These are phyloP conservation scores for Globisporangium emineosum DNA, from an alignment of 352 stramenopile species.

Conservation along the genomic window DNA sequence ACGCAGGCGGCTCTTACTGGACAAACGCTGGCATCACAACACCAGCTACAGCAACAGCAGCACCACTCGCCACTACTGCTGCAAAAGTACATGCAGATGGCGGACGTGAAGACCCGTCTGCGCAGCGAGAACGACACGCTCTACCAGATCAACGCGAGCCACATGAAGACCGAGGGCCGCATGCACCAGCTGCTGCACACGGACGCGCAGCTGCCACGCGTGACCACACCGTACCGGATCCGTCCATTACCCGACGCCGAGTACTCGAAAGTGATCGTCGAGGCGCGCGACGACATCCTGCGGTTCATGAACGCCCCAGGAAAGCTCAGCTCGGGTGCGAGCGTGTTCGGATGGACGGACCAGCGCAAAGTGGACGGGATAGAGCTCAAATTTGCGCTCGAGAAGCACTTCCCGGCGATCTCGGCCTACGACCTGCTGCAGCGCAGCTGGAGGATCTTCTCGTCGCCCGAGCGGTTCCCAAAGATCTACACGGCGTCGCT, in stretches of 20 bases:
- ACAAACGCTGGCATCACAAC: neutral
- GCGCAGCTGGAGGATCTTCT: slow-evolving; percentile 60
- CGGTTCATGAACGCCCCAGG: slow-evolving; percentile 35
- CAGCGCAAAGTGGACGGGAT: slow-evolving; percentile 43
- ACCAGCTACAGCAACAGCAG: neutral
- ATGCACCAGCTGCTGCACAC: slow-evolving; percentile 54
- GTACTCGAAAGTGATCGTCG: slow-evolving; percentile 46
- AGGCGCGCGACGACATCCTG: slow-evolving; percentile 47
- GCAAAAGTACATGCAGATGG: slow-evolving; percentile 43
- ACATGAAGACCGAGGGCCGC: slow-evolving; percentile 51
- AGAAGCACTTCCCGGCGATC: slow-evolving; percentile 44
- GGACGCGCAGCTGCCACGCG: slow-evolving; percentile 27
- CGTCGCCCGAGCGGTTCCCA: slow-evolving; percentile 35
- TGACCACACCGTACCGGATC: slow-evolving; percentile 31
- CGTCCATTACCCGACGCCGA: slow-evolving; percentile 25
- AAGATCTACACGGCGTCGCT: slow-evolving; percentile 48
- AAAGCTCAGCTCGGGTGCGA: slow-evolving; percentile 44
- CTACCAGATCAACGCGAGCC: slow-evolving; percentile 42
- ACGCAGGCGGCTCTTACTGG: neutral
- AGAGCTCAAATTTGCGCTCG: slow-evolving; percentile 57
- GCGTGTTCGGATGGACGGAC: slow-evolving; percentile 65
- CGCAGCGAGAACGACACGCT: slow-evolving; percentile 55
- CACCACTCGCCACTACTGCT: slow-evolving; percentile 23
- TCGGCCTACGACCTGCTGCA: slow-evolving; percentile 41
- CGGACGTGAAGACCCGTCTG: slow-evolving; percentile 41